These are phyloP conservation scores for Phialophora expanda DNA, from an alignment of 2,329 filamentous ascomycete genomes.

Conservation along the genomic window DNA sequence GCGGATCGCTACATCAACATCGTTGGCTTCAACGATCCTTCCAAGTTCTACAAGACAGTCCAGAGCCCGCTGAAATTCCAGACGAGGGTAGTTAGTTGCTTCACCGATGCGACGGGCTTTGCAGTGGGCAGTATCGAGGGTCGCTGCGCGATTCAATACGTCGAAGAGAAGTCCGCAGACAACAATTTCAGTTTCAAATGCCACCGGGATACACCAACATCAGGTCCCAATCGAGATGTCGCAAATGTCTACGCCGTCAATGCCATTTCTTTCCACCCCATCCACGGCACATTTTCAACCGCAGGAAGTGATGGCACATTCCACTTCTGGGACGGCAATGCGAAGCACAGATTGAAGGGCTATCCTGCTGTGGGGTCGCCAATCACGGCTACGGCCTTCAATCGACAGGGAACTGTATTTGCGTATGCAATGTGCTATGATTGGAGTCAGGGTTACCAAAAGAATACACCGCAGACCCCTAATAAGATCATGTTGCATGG, in stretches of 20 bases:
- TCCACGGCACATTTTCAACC: constrained; percentile 97
- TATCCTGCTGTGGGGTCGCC: constrained; percentile 83
- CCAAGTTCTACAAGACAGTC: constrained; percentile 92
- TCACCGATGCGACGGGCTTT: constrained; percentile 87
- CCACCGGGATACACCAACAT: constrained; percentile 77
- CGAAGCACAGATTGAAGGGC: constrained; percentile 86
- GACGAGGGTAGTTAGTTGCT: constrained; percentile 93
- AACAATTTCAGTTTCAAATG: constrained; percentile 99
- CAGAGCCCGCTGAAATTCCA: constrained; percentile 98
- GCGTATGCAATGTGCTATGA: constrained; percentile 94
- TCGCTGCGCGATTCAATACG: constrained; percentile 96
- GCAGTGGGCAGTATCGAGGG: constrained; percentile 97
- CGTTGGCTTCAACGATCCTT: constrained; percentile 84
- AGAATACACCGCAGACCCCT: constrained; percentile 72
- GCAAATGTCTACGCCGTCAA: constrained; percentile 95
- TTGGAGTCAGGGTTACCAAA: constrained; percentile 94
- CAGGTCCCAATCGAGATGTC: constrained; percentile 62
- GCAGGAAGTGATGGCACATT: constrained; percentile 95
- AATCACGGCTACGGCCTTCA: constrained; percentile 92
- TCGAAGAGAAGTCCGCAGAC: constrained; percentile 89
- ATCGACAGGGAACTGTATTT: constrained; percentile 80
- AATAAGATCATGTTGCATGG: constrained; percentile 87
- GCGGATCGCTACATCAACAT: constrained; percentile 97
- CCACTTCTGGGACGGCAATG: constrained; percentile 77
- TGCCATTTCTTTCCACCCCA: constrained; percentile 95